Evolutionary conservation across 73 alveolate species (phyloP).

Genomic region (Blepharisma japonicum): DNA sequence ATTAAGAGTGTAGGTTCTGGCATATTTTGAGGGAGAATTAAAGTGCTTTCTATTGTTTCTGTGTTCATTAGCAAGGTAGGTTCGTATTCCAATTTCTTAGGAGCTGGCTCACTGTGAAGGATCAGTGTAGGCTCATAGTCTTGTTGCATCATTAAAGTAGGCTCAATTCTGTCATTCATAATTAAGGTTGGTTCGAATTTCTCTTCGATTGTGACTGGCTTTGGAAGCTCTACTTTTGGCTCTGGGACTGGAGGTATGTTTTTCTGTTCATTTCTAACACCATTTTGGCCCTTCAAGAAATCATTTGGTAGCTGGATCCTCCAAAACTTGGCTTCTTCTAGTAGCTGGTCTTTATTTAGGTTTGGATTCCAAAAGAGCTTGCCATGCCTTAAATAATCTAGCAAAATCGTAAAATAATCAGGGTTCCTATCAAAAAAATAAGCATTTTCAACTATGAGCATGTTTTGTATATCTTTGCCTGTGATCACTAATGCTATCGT

Average conservation of each 20-base stretch:
- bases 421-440: constrained; percentile 24
- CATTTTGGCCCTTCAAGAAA: background rate
- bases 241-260: background rate
- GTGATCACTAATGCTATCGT: constrained; percentile 5
- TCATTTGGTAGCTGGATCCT: background rate
- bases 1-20: too few species aligned
- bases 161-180: constrained; percentile 8
- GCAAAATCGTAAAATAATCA: background rate
- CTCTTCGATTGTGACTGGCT: background rate
- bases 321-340: constrained; percentile 7
- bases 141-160: constrained; percentile 4
- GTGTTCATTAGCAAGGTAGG: background rate
- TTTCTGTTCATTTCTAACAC: background rate
- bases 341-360: background rate
- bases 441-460: constrained; percentile 5
- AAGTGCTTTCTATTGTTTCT: constrained; percentile 13
- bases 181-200: background rate
- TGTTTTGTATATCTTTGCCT: background rate
- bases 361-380: background rate
- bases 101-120: background rate
- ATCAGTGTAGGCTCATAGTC: constrained; percentile 14
- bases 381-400: constrained; percentile 12
- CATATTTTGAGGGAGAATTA: background rate
- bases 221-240: background rate
- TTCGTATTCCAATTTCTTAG: background rate